phyloP scores from a whole-genome alignment of 768 basidiomycete genomes.

The Rossbeevera mucosa region DNA sequence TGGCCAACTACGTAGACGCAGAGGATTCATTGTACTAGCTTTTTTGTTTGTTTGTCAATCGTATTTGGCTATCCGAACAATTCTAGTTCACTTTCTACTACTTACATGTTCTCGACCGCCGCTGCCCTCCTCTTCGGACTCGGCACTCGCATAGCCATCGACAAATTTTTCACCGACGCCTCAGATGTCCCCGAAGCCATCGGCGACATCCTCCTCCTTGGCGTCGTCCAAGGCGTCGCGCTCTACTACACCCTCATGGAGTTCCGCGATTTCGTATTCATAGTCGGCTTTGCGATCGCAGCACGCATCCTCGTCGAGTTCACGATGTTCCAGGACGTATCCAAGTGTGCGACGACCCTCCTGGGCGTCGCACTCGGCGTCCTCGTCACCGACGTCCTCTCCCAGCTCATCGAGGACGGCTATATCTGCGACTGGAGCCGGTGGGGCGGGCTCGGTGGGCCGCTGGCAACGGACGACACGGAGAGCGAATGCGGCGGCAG shows the following conservation, averaged over 20 bases:
- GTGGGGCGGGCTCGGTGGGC: not conserved
- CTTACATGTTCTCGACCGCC: constrained; percentile 48
- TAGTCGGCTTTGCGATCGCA: constrained; percentile 53
- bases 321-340: constrained; percentile 47
- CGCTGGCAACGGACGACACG: not conserved
- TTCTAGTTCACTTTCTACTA: constrained; percentile 23
- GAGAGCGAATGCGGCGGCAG: constrained; percentile 12
- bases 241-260: constrained; percentile 62
- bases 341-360: constrained; percentile 53
- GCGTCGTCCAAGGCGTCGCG: constrained; percentile 72
- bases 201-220: constrained; percentile 60
- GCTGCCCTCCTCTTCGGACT: constrained; percentile 71
- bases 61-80: not conserved
- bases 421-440: constrained; percentile 27
- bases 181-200: constrained; percentile 36
- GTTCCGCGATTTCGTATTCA: constrained; percentile 48
- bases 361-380: constrained; percentile 67
- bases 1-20: constrained; percentile 84
- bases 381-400: constrained; percentile 65
- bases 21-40: constrained; percentile 26
- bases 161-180: constrained; percentile 46
- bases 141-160: constrained; percentile 65
- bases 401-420: constrained; percentile 57
- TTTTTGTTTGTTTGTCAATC: not conserved
- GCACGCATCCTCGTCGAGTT: constrained; percentile 66